Conservation (phyloP, 306 rosid species). For the Castanopsis chinensis region DNA sequence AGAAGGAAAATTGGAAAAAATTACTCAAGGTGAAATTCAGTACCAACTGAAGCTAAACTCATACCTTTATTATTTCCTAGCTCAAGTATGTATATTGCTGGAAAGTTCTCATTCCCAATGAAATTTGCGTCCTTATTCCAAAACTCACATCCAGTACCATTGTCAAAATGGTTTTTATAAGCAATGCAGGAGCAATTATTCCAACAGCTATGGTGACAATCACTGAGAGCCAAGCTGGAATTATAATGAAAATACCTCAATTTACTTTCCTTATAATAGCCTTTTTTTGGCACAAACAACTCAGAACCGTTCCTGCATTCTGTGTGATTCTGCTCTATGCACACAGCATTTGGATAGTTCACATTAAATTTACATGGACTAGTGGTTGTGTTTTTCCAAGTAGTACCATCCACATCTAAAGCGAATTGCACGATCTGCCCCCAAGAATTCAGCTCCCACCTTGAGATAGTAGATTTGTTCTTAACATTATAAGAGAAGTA, state of each 20-base stretch:
- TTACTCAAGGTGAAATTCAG: neutral
- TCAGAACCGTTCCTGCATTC: conserved; percentile 25
- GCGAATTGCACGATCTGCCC: conserved; percentile 24
- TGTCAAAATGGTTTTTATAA: neutral
- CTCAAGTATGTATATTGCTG: neutral
- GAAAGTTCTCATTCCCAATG: neutral
- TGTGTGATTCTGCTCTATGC: conserved; percentile 16
- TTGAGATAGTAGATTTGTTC: conserved; percentile 5
- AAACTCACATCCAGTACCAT: conserved; percentile 27
- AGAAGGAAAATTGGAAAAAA: too few relatives aligned
- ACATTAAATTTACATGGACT: conserved; percentile 13
- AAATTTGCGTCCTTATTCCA: neutral
- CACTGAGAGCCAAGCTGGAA: conserved; percentile 12
- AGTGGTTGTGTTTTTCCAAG: conserved; percentile 15
- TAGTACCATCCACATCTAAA: neutral
- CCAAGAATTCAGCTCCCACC: conserved; percentile 32
- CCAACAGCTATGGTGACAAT: conserved; percentile 32
- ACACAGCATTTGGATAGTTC: conserved; percentile 13
- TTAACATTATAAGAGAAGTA: conserved; percentile 16
- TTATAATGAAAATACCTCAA: neutral
- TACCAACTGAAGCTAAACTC: neutral
- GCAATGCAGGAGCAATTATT: conserved; percentile 32
- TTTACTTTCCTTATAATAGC: neutral
- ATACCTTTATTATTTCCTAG: conserved; percentile 9
- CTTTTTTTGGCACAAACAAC: conserved; percentile 15